These are phyloP conservation scores for Curvularia verruculosa DNA, from an alignment of 2,329 filamentous ascomycete species.

Conservation along the genomic window DNA sequence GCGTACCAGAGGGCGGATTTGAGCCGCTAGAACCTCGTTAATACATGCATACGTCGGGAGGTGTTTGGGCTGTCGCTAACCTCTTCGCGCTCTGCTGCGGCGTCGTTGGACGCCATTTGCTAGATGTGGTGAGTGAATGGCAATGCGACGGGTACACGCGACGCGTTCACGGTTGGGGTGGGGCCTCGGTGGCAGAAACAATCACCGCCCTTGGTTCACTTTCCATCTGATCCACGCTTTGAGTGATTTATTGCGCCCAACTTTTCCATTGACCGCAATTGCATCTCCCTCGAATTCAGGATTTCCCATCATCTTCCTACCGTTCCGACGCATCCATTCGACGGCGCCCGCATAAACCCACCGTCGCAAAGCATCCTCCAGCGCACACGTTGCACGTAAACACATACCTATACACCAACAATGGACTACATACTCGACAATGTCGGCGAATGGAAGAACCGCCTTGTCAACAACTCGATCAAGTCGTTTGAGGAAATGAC, in stretches of 20 bases:
- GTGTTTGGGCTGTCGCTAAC: conserved; percentile 12
- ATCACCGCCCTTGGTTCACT: conserved; percentile 20
- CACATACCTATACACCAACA: conserved; percentile 5
- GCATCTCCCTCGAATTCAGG: not conserved
- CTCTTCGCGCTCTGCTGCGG: conserved; percentile 41
- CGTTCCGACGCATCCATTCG: not conserved
- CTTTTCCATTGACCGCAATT: not conserved
- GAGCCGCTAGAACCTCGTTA: conserved; percentile 51
- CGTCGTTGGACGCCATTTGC: conserved; percentile 35
- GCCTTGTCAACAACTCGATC: conserved; percentile 50
- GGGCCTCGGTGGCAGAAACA: conserved; percentile 20
- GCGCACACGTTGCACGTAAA: conserved; percentile 1
- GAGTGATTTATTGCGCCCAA: conserved; percentile 17
- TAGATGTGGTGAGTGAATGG: not conserved
- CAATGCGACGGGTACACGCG: conserved; percentile 21
- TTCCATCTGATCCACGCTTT: conserved; percentile 14
- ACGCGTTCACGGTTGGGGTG: conserved; percentile 27
- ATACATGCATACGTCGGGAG: not conserved
- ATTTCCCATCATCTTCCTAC: not conserved
- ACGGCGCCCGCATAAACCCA: not conserved
- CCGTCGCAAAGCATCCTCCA: not conserved
- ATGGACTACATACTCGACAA: conserved; percentile 33
- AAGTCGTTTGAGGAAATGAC: conserved; percentile 54
- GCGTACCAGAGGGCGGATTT: conserved; percentile 52
- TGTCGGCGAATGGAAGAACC: conserved; percentile 43